Base-by-base conservation (phyloP, 2,329 filamentous ascomycete species). In the Berkeleyomyces basicola region DNA sequence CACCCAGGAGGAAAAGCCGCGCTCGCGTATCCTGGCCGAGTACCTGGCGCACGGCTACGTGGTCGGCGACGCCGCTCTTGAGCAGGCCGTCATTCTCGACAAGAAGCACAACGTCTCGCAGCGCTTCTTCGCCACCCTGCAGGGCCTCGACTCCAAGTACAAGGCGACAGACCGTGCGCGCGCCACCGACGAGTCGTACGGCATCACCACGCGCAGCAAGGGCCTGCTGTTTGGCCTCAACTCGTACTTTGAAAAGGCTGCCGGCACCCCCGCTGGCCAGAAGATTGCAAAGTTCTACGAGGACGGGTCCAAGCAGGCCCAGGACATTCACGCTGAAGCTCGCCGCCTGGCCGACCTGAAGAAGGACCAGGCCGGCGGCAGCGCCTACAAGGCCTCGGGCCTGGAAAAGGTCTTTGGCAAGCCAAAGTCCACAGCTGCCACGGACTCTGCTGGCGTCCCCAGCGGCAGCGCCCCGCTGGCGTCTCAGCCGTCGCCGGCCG, bases 31-130 rank as follows among this genome's bases (percentile, higher is more conserved):
- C 73, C 75, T 96, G 59, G 93, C 93, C 67, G 93, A 99, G 77
- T 96, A 97, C 75, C 86, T 99, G 42, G 91, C 93, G 9, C 90
- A 96, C 70, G 93, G 93, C 68, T 99, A 99, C 76, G 82, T 85
- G 46, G 79, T 97, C 67, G 90, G 82, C 39, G 82, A 85, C 63
- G 78, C 74, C 37, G 88, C 88, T 59, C 85, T 96, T 68, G 82
- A 93, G 76, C 82, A 82, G 66, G 92, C 90, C 66, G 88, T 99
- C 70, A 83, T 88, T 39, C 83, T 97, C 60, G 93, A 99, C 78
- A 78, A 87, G 72, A 87, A 92, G 77, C 91, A 97, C 75, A 89
- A 89, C 68, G 85, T 97, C 70, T 88, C 87, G 64, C 78, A 73
- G 70, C 84, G 85, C 68, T 99, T 99, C 81, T 83, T 88, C 66